Evolutionary conservation across 2,329 filamentous ascomycete species (phyloP).

Genomic region (Colletotrichum viniferum): DNA sequence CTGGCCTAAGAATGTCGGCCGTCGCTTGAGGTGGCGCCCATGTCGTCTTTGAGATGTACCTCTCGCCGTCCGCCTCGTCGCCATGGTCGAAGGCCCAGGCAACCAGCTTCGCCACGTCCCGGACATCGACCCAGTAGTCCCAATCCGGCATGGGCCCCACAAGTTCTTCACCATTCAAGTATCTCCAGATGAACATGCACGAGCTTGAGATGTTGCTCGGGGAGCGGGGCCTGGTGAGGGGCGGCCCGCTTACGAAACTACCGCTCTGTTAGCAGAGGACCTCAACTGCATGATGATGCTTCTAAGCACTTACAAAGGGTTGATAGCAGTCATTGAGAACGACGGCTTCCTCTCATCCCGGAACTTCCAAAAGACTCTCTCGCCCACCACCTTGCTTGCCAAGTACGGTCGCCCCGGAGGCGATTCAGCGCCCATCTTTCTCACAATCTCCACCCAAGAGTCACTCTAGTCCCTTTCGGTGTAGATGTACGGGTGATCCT

Average conservation of each 20-base stretch:
- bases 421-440: constrained; percentile 18
- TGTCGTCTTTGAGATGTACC: constrained; percentile 39
- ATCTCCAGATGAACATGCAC: background rate
- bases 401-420: constrained; percentile 27
- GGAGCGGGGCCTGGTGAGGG: background rate
- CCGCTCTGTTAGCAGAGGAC: constrained; percentile 28
- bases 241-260: constrained; percentile 7
- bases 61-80: constrained; percentile 39
- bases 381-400: constrained; percentile 34
- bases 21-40: constrained; percentile 38
- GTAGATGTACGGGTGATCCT: background rate
- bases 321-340: constrained; percentile 43
- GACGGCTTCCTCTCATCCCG: constrained; percentile 30
- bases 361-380: constrained; percentile 36
- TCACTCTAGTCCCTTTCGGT: constrained; percentile 31
- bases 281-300: constrained; percentile 23
- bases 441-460: constrained; percentile 7
- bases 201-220: background rate
- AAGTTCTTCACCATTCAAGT: background rate
- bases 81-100: constrained; percentile 40
- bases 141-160: background rate
- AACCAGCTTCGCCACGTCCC: constrained; percentile 46
- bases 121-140: constrained; percentile 42
- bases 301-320: constrained; percentile 37
- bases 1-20: constrained; percentile 43